Conservation (phyloP, 2,329 filamentous ascomycete species). For the Albophoma yamanashiensis region DNA sequence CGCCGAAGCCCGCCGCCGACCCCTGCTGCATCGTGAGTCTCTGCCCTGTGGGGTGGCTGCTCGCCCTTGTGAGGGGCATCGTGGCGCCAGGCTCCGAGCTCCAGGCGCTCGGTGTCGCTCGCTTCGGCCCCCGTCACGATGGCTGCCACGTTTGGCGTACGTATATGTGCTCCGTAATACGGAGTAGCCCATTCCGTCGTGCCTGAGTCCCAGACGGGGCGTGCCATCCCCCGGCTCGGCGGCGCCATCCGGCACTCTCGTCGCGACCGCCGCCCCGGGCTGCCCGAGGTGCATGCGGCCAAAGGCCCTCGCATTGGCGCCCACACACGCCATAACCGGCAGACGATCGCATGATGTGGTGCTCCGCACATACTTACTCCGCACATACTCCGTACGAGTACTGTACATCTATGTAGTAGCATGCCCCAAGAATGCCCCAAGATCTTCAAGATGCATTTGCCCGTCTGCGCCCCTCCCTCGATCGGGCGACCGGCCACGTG, state of each 20-base stretch:
- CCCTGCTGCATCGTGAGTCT: background rate
- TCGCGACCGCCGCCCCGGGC: background rate
- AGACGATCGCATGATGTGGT: background rate
- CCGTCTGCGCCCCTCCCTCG: background rate
- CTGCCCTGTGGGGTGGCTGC: background rate
- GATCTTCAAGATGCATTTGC: background rate
- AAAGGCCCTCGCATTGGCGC: background rate
- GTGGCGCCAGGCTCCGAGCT: background rate
- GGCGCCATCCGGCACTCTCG: background rate
- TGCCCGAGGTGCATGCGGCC: background rate
- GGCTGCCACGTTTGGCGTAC: background rate
- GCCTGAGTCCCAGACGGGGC: background rate
- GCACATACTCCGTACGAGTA: no score
- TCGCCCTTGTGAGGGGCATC: background rate
- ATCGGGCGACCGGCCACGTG: background rate
- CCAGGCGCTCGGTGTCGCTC: background rate
- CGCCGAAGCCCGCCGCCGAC: background rate
- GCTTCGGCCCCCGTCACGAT: background rate
- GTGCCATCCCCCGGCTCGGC: background rate
- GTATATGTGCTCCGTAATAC: no score
- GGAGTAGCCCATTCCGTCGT: background rate
- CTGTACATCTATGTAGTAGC: no score
- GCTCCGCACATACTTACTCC: background rate
- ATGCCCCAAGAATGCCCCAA: background rate
- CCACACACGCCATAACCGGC: background rate